Conservation (phyloP, 192 early-diverging fungal genomes). For the Funneliformis geosporum region DNA sequence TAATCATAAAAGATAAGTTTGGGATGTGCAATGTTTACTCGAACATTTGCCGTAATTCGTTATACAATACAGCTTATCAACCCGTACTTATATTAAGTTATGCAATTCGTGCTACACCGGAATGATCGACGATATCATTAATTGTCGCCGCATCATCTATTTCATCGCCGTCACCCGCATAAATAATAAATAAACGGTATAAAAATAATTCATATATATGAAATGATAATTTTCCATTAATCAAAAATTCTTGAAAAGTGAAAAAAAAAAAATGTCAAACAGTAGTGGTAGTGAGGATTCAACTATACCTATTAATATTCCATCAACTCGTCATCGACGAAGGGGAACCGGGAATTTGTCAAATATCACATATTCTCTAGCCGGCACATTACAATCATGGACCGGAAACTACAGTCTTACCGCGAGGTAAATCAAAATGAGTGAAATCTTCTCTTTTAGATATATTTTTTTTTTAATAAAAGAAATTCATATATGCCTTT, state of each 20-base stretch:
- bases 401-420: constrained; percentile 16
- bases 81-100: no score
- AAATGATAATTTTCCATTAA: neutral
- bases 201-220: neutral
- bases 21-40: neutral
- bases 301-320: constrained; percentile 26
- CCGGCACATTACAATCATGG: constrained; percentile 18
- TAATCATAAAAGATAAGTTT: neutral
- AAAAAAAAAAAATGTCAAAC: constrained; percentile 1
- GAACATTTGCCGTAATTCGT: neutral
- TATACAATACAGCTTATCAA: no score
- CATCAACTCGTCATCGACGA: constrained; percentile 2
- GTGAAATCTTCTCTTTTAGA: no score
- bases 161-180: no score
- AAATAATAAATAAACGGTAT: neutral
- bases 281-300: neutral
- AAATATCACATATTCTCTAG: neutral
- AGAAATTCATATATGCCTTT: neutral
- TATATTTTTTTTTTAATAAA: neutral
- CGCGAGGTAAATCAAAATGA: constrained; percentile 3
- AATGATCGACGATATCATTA: neutral
- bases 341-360: neutral
- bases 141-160: neutral
- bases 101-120: no score
- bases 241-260: neutral